Base-by-base conservation (phyloP, 2,329 filamentous ascomycete species). In the Penicillium glabrum region DNA sequence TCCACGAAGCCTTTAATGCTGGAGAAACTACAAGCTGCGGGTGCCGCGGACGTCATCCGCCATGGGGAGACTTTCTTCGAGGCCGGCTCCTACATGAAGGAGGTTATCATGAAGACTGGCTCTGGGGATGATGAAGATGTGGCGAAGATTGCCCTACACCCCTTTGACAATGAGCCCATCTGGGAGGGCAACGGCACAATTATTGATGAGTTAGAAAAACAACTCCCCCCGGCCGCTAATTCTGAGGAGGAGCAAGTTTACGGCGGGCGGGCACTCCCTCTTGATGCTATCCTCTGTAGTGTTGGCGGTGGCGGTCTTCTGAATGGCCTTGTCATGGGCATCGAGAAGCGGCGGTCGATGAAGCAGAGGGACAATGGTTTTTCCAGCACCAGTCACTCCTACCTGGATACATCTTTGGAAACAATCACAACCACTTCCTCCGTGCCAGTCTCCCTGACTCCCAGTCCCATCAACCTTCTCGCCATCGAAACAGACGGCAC, bases 281-380 rank as follows among this genome's bases (percentile, higher is more conserved):
- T 89, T 3, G 87, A 92, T 66, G 89, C 82, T 3, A 80, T 96
- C 13, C 82, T 95, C 45, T 93, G 89, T 74, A 88, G 82, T 57
- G 89, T 93, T 37, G 91, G 91, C 7, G 91, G 91, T 10, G 91
- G 91, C 16, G 91, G 91, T 0, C 76, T 96, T 23, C 81, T 96
- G 51, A 89, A 88, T 67, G 91, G 91, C 5, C 76, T 96, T 54
- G 84, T 90, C 74, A 80, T 87, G 69, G 90, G 89, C 10, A 78
- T 93, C 24, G 82, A 87, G 66, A 73, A 77, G 44, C 71, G 75
- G 61, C 61, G 71, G 64, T 53, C 76, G 68, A 54, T 77, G 70
- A 77, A 69, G 55, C 60, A 62, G 45, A 54, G 46, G 49, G 46
- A 51, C 16, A 48, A 33, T 46, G 41, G 19, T 3, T 24, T 57